Evolutionary conservation across 768 basidiomycete genomes (phyloP).

Genomic region (Tricholoma furcatifolium): DNA sequence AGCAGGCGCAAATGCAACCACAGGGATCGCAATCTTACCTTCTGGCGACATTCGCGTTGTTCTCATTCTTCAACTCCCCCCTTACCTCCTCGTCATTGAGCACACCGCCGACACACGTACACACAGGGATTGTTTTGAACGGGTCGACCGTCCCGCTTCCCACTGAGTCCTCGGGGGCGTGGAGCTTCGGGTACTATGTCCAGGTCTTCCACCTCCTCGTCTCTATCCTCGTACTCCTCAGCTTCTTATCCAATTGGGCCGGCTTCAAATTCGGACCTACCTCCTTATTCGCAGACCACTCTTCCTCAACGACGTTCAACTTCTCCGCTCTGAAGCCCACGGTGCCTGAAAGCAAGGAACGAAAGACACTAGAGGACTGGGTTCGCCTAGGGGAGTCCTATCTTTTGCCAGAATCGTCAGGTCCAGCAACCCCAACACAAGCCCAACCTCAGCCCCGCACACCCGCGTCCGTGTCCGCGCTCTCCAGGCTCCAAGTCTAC

Average conservation of each 20-base stretch:
- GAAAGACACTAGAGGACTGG: conserved; percentile 24
- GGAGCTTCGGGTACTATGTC: conserved; percentile 52
- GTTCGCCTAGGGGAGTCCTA: conserved; percentile 29
- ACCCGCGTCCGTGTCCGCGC: conserved; percentile 20
- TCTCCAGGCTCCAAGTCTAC: conserved; percentile 54
- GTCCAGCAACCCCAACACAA: conserved; percentile 7
- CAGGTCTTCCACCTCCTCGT: conserved; percentile 67
- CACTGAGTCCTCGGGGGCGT: conserved; percentile 21
- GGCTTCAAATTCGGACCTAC: conserved; percentile 31
- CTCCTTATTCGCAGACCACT: neutral
- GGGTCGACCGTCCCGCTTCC: conserved; percentile 21
- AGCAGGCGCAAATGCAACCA: conserved; percentile 14
- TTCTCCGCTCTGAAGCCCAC: neutral
- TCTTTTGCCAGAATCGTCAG: conserved; percentile 28
- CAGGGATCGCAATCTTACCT: conserved; percentile 60
- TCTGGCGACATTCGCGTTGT: conserved; percentile 78
- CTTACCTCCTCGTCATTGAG: conserved; percentile 44
- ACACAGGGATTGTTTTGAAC: conserved; percentile 58
- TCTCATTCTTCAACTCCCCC: conserved; percentile 84
- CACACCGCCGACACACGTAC: conserved; percentile 39
- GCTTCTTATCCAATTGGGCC: conserved; percentile 42
- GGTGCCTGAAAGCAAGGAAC: conserved; percentile 1
- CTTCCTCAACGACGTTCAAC: neutral
- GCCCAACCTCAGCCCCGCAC: conserved; percentile 10
- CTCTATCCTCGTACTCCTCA: conserved; percentile 59